Evolutionary conservation across 306 rosid species (phyloP), one percentile per base, ranked within the genome.

Genomic region (Dalbergia cultrata): DNA sequence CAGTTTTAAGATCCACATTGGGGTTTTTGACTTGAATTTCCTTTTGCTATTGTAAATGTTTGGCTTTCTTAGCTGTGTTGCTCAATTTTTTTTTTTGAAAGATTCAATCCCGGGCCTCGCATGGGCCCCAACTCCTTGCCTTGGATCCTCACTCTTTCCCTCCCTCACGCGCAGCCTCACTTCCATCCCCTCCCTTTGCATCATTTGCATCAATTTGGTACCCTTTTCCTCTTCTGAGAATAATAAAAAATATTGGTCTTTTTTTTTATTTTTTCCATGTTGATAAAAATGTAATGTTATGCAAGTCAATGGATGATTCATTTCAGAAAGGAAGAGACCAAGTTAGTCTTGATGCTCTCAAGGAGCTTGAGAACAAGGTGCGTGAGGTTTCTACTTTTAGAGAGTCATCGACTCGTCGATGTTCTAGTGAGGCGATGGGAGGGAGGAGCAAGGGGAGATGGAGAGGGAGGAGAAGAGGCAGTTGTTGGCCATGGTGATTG

Each of bases 91-190:
- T n/a, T n/a, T n/a, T n/a, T n/a, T n/a, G n/a, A n/a, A n/a, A n/a
- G n/a, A n/a, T n/a, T n/a, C 17, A 76, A 93, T 85, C 97, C 97
- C 11, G 99, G 99, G 0, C 99, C 99, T 2, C 79, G 97, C 82
- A 97, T 95, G 33, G 97, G 99, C 22, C 71, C 90, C 77, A 95
- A 90, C 73, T 86, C 95, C 3, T 84, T 95, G 50, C 99, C 97
- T 63, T 95, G 97, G 99, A 88, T 95, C 79, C 93, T 91, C 13
- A 97, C 97, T 26, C 49, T 95, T 59, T 97, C 97, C 80, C 86
- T 93, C 5, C 91, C 91, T 6, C 93, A 95, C 52, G 90, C 78
- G n/a, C 2, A 88, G 88, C 63, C 68, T 95, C 21, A 87, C 97
- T n/a, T 95, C 91, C 59, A 88, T 89, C 53, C 64, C 18, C 12